Evolutionary conservation across 1,284 basidiomycete species (phyloP), one percentile per base, ranked within the genome.

Genomic region (Blastosporella zonata): DNA sequence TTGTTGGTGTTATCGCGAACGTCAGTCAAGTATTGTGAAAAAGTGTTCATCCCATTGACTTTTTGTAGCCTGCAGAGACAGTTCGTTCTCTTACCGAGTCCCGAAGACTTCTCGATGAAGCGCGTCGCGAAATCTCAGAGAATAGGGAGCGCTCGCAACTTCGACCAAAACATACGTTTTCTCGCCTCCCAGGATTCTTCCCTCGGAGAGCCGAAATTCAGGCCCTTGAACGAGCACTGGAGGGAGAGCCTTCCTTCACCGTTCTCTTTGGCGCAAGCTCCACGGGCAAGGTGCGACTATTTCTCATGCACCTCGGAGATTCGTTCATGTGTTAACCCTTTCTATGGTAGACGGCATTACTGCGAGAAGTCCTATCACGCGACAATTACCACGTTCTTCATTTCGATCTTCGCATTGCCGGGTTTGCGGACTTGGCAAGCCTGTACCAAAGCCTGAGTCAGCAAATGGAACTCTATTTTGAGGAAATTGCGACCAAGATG

Each of bases 391-490:
- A 90, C 65, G 85, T 90, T 45, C 73, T 92, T 27, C 86, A 90
- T 60, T 90, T 92, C 57, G 90, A 92, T 65, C 72, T 92, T 27
- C 78, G 89, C 13, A 90, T 92, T 43, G 80, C 90, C 4, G 90
- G 89, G 0, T 91, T 91, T 58, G 87, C 88, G 1, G 89, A 91
- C 60, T 69, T 91, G 4, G 67, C 77, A 0, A 88, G 87, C 58
- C 70, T 92, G 21, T 91, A 90, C 60, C 75, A 74, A 60, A 83
- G 85, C 49, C 70, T 92, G 23, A 84, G 84, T 55, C 75, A 79
- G 44, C 89, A 90, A 63, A 88, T 91, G 82, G 87, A 91, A 58
- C 77, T 78, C 34, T 92, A 82, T 59, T 91, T 90, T 54, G 79
- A 82, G 55, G 72, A 74, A 27, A 74, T 92, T 17, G 73, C 79